A percentile compares a stretch with the other conserved stretches of the same genome.
phyloP scores from a whole-genome alignment of 164 flowering plant genomes.

The Dillenia suffruticosa region DNA sequence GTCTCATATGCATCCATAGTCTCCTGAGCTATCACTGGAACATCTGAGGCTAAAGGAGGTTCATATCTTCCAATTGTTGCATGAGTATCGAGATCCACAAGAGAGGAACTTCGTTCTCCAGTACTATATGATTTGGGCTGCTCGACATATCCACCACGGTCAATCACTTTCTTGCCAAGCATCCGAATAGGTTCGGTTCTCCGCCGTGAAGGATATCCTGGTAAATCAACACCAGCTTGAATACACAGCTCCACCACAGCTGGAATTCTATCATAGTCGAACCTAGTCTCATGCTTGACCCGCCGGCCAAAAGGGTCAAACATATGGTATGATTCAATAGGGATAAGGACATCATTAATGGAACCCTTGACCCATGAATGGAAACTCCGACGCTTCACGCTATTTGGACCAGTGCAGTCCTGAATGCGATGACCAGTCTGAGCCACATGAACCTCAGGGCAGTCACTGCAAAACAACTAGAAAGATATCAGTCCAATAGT shows the following conservation, averaged over 20 bases:
- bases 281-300: constrained; percentile 76
- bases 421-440: constrained; percentile 61
- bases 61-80: constrained; percentile 33
- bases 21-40: constrained; percentile 53
- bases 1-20: constrained; percentile 70
- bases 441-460: constrained; percentile 84
- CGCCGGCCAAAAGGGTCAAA: constrained; percentile 93
- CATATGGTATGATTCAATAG: constrained; percentile 87
- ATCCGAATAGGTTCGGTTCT: constrained; percentile 71
- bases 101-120: constrained; percentile 24
- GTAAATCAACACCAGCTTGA: constrained; percentile 91
- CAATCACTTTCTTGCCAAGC: constrained; percentile 79
- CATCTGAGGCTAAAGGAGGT: constrained; percentile 35
- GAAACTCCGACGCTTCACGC: constrained; percentile 41
- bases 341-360: constrained; percentile 68
- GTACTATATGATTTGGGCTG: constrained; percentile 47
- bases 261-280: constrained; percentile 84
- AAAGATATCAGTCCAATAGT: background rate
- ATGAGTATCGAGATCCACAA: constrained; percentile 59
- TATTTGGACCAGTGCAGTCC: constrained; percentile 57
- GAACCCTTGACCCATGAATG: constrained; percentile 90
- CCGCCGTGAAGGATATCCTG: constrained; percentile 81
- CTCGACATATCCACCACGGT: constrained; percentile 61
- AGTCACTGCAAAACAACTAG: constrained; percentile 43
- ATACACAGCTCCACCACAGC: constrained; percentile 92